Base-by-base conservation (phyloP, 2,329 filamentous ascomycete species). In the Leptographium lundbergii region DNA sequence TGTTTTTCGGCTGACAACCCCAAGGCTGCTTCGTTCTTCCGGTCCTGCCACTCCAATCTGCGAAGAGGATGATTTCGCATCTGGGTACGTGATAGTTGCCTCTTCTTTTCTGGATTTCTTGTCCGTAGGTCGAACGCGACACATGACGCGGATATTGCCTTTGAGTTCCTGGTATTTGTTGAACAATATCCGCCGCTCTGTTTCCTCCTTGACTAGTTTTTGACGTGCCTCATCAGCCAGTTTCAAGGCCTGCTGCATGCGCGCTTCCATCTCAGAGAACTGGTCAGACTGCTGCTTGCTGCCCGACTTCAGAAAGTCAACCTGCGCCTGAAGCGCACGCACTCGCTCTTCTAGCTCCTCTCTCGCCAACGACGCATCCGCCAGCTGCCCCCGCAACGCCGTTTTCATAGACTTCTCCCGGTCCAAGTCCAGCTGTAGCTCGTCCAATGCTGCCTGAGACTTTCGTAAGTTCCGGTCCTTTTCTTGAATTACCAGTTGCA, bases 81-180 rank as follows among this genome's bases (percentile, higher is more conserved):
- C 77, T 0, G 92, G 91, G 64, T 89, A 96, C 2, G 81, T 78
- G 63, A 97, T 88, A 56, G 82, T 81, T 3, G 92, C 90, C 14
- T 82, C 77, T 27, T 84, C 78, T 7, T 85, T 84, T 60, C 88
- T 85, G 0, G 75, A 71, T 0, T 71, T 65, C 27, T 76, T 77
- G 25, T 88, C 75, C 0, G 86, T 76, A 1, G 94, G 94, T 48
- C 95, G 86, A 32, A 97, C 92, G 69, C 94, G 85, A 69, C 92
- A 97, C 83, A 99, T 99, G 64, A 99, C 94, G 24, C 94, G 87
- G 67, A 99, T 99, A 69, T 99, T 99, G 66, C 94, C 94, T 71
- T 96, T 96, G 61, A 99, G 81, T 69, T 99, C 94, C 70, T 99
- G 91, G 54, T 99, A 92, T 70, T 95, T 94, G 72, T 97, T 97